Evolutionary conservation across 73 alveolate genomes (phyloP), one percentile per base, ranked within the genome.

Genomic region (Paramecium bursaria): DNA sequence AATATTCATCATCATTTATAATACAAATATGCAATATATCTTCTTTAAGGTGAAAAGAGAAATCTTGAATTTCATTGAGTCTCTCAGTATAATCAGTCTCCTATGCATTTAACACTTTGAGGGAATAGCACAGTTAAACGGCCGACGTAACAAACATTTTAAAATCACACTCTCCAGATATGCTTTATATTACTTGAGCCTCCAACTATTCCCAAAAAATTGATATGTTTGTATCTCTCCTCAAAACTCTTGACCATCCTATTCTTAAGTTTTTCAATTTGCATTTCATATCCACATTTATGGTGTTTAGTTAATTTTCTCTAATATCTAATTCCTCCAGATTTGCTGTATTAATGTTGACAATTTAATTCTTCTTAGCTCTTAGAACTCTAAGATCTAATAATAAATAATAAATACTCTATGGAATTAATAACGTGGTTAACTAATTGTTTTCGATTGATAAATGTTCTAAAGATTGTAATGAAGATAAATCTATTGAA

Each of bases 181-280:
- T n/a, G n/a, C n/a, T n/a, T n/a, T n/a, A n/a, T n/a, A n/a, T n/a
- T n/a, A n/a, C n/a, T n/a, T n/a, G n/a, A n/a, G n/a, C n/a, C n/a
- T n/a, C n/a, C n/a, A n/a, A n/a, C n/a, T n/a, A n/a, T n/a, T n/a
- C n/a, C n/a, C n/a, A n/a, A n/a, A n/a, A n/a, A n/a, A n/a, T n/a
- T n/a, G n/a, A n/a, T n/a, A n/a, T n/a, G n/a, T n/a, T n/a, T n/a
- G n/a, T n/a, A n/a, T n/a, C n/a, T n/a, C n/a, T n/a, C n/a, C n/a
- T n/a, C 33, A 57, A 30, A 13, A 57, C 33, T 57, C 31, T 67
- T 19, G 44, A 39, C 82, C 82, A 67, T 15, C 50, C 82, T 67
- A 67, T 13, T 67, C 44, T 33, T 15, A 35, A 67, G 27, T 67
- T 11, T 14, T 13, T 6, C 10, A 42, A 47, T 39, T 67, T n/a